Evolutionary conservation across 495 filamentous ascomycete species (phyloP).

Genomic region (Penicillium fimorum): DNA sequence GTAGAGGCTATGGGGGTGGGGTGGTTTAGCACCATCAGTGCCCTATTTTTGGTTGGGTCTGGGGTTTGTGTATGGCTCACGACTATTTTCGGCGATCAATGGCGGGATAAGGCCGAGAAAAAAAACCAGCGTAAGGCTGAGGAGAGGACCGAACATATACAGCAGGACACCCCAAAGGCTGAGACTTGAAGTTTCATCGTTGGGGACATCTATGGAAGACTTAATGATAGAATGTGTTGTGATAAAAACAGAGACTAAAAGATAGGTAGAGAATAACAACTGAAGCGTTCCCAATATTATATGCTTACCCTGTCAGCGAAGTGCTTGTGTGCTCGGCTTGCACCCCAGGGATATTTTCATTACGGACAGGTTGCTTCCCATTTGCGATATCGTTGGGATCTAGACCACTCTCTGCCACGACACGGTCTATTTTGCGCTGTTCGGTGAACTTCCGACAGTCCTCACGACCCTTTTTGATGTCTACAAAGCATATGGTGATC

Average conservation of each 20-base stretch:
- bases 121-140: constrained; percentile 25
- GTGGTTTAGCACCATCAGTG: constrained; percentile 59
- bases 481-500: constrained; percentile 43
- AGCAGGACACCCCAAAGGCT: constrained; percentile 11
- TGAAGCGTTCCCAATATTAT: no score
- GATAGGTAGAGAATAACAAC: neutral
- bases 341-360: neutral
- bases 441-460: constrained; percentile 43
- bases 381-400: constrained; percentile 15
- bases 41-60: constrained; percentile 52
- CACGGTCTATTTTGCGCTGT: constrained; percentile 33
- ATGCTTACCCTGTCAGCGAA: neutral
- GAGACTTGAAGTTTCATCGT: constrained; percentile 8
- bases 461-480: constrained; percentile 49
- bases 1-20: constrained; percentile 67
- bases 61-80: constrained; percentile 46
- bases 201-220: neutral
- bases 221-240: neutral
- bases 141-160: neutral
- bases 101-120: constrained; percentile 52
- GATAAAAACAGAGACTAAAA: neutral
- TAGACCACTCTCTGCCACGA: constrained; percentile 24
- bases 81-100: constrained; percentile 52
- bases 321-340: neutral
- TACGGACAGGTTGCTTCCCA: constrained; percentile 11